These are phyloP conservation scores for Tulasnella sp. DNA, from an alignment of 768 basidiomycete genomes.

Conservation along the genomic window DNA sequence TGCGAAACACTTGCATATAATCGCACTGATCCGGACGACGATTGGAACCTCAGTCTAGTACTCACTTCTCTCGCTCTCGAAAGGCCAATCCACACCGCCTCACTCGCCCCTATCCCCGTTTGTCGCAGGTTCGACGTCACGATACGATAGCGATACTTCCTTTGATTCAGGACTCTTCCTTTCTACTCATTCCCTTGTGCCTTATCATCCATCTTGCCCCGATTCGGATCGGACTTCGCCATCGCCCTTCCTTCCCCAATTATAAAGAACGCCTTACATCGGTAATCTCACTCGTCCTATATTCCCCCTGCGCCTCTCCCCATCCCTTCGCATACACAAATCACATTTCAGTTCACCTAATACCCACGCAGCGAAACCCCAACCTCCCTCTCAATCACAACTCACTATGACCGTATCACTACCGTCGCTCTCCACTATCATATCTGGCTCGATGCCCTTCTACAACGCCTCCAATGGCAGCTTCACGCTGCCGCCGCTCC, in stretches of 20 bases:
- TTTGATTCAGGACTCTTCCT: neutral
- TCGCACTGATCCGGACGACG: neutral
- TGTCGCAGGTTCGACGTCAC: neutral
- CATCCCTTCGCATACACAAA: neutral
- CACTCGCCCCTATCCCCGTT: neutral
- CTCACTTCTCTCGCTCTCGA: neutral
- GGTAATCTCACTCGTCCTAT: neutral
- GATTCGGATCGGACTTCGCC: too few species aligned
- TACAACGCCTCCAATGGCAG: slow-evolving; percentile 7
- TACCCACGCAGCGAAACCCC: too few species aligned
- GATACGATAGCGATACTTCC: neutral
- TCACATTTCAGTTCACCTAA: neutral
- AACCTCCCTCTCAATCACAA: neutral
- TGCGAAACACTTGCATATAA: neutral
- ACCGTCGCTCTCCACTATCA: slow-evolving; percentile 4
- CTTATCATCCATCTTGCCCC: too few species aligned
- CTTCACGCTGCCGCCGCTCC: slow-evolving; percentile 7
- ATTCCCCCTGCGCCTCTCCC: neutral
- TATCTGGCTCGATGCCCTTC: slow-evolving; percentile 3
- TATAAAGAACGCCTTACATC: too few species aligned
- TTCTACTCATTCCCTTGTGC: neutral
- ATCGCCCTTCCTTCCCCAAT: too few species aligned
- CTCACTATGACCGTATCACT: slow-evolving; percentile 5
- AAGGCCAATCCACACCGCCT: too few species aligned
- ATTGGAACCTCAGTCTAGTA: neutral